Evolutionary conservation across 768 basidiomycete species (phyloP).

Genomic region (Rhodotorula graminis): DNA sequence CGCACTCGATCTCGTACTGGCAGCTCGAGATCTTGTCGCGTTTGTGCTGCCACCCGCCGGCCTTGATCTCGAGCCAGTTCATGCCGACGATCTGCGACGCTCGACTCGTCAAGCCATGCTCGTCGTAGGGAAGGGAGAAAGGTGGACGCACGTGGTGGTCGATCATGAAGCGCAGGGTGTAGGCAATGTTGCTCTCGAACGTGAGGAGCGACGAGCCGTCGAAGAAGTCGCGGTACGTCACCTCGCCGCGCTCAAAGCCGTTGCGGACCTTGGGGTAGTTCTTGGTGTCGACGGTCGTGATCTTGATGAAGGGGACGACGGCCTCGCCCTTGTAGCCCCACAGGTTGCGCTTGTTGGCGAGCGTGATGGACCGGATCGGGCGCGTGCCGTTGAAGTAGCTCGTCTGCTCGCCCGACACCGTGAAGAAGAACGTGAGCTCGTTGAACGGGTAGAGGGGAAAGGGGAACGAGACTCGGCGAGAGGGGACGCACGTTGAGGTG

Average conservation of each 20-base stretch:
- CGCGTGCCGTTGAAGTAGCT: slow-evolving; percentile 31
- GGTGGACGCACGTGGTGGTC: slow-evolving; percentile 74
- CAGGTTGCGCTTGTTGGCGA: slow-evolving; percentile 53
- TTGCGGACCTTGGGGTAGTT: slow-evolving; percentile 84
- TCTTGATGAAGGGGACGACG: slow-evolving; percentile 72
- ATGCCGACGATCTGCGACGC: slow-evolving; percentile 76
- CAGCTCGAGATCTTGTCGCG: slow-evolving; percentile 68
- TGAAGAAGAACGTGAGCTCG: too few relatives aligned
- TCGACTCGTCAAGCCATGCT: slow-evolving; percentile 4
- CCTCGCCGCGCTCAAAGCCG: slow-evolving; percentile 77
- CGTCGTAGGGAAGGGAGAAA: background rate
- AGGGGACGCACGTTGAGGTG: slow-evolving; percentile 65
- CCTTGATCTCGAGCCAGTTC: slow-evolving; percentile 96
- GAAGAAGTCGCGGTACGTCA: slow-evolving; percentile 59
- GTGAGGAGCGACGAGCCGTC: slow-evolving; percentile 57
- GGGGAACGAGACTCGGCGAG: background rate
- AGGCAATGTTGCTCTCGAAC: slow-evolving; percentile 90
- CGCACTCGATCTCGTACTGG: slow-evolving; percentile 78
- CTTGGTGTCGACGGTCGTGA: slow-evolving; percentile 68
- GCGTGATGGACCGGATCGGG: slow-evolving; percentile 33
- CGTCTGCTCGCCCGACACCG: slow-evolving; percentile 8
- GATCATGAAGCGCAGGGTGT: slow-evolving; percentile 92
- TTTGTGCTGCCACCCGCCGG: slow-evolving; percentile 68
- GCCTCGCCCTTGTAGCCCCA: slow-evolving; percentile 88
- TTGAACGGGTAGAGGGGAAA: background rate